These are phyloP conservation scores for Nyssa sinensis DNA, from an alignment of 148 eudicot genomes.

Conservation along the genomic window DNA sequence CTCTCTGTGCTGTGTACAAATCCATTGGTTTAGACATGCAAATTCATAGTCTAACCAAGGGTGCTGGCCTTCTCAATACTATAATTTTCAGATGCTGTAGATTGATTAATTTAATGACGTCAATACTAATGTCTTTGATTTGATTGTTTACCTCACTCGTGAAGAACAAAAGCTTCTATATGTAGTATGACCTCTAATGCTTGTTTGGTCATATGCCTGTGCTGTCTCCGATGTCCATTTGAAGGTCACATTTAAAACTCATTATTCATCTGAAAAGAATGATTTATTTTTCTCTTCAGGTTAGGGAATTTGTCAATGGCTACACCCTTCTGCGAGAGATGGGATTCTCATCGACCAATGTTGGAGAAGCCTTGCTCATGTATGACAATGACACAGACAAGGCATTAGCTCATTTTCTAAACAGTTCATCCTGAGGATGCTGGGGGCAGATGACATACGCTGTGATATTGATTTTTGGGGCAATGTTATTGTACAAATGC, in stretches of 20 bases:
- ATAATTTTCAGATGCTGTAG: background rate
- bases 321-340: constrained; percentile 73
- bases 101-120: background rate
- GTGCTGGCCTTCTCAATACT: background rate
- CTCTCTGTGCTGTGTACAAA: background rate
- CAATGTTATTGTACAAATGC: background rate
- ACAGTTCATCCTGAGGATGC: constrained; percentile 45
- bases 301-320: constrained; percentile 73
- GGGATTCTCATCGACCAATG: constrained; percentile 82
- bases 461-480: background rate
- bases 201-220: background rate
- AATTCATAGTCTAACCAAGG: no score
- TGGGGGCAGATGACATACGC: background rate
- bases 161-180: no score
- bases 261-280: no score
- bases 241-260: no score
- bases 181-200: background rate
- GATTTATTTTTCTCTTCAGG: constrained; percentile 32
- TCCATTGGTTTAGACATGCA: background rate
- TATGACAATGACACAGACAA: constrained; percentile 82
- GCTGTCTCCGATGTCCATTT: background rate
- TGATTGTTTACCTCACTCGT: background rate
- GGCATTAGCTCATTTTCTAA: constrained; percentile 79
- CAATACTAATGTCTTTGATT: background rate
- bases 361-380: constrained; percentile 80